Base-by-base conservation (phyloP, 2,329 filamentous ascomycete genomes). In the Paracamarosporium sp. region DNA sequence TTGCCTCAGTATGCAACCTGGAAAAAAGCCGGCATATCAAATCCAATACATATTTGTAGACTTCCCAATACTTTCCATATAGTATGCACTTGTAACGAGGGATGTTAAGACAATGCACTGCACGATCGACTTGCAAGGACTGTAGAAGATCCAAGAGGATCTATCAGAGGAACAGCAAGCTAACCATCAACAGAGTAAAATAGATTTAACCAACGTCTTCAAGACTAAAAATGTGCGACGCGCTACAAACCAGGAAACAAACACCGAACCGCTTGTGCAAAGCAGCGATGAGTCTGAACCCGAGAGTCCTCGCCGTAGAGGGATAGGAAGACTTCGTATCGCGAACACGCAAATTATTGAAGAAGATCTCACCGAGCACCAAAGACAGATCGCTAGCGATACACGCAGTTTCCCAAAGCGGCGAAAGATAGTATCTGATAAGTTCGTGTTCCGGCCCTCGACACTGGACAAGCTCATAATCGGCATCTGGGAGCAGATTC, bases 401-500 rank as follows among this genome's bases (percentile, higher is more conserved):
- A 63, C 62, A 24, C 59, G 69, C 22, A 75, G 56, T 28, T 73
- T 73, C 36, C 73, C 73, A 1, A 73, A 75, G 54, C 56, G 73
- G 38, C 67, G 71, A 41, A 76, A 75, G 47, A 53, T 69, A 2
- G 60, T 61, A 6, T 66, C 71, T 2, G 73, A 76, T n/a, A 76
- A 76, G 38, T 77, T 78, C 1, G 75, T 75, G 9, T 70, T 82
- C 48, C 77, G 81, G 55, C 80, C 81, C 1, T 81, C 81, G 0
- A 82, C 78, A 4, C 64, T 80, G 15, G 79, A 82, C 57, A 83
- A 82, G 57, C 72, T 83, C 41, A 78, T 83, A 44, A 73, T 76
- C 22, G 81, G 81, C 4, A 81, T 83, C 15, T 84, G 81, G 81
- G 78, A 82, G 50, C 80, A 80, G 55, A 69, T 84, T 1, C 81